These are phyloP conservation scores for Funneliformis geosporum DNA, from an alignment of 192 early-diverging fungal genomes.

Conservation along the genomic window DNA sequence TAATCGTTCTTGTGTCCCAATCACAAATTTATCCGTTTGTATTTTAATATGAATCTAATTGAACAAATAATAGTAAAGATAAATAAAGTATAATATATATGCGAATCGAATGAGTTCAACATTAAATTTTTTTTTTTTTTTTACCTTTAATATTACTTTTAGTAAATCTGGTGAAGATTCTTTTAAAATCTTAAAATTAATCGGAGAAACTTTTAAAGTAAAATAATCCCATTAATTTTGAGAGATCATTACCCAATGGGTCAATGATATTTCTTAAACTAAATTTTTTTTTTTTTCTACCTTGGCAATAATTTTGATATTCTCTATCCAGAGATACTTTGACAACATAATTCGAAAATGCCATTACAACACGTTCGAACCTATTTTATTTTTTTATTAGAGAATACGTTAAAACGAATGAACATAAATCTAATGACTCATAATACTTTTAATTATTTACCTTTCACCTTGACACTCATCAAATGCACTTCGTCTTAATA, in stretches of 20 bases:
- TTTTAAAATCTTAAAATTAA: background rate
- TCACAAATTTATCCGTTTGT: slow-evolving; percentile 22
- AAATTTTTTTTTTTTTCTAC: background rate
- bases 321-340: background rate
- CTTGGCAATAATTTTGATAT: background rate
- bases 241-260: no score
- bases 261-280: no score
- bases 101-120: background rate
- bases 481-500: slow-evolving; percentile 8
- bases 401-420: no score
- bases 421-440: background rate
- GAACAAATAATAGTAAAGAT: background rate
- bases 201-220: background rate
- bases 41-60: slow-evolving; percentile 16
- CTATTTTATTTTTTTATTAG: slow-evolving; percentile 1
- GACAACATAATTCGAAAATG: slow-evolving; percentile 10
- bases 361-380: slow-evolving; percentile 14
- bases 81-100: background rate
- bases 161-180: background rate
- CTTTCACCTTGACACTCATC: slow-evolving; percentile 20
- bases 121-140: no score
- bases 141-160: slow-evolving; percentile 15
- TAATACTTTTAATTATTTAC: background rate
- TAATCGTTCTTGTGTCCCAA: background rate
- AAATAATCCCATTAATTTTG: no score